A percentile compares a stretch with the other conserved stretches of the same genome.
phyloP scores from a whole-genome alignment of 192 early-diverging fungal genomes.

The Backusella tuberculispora region DNA sequence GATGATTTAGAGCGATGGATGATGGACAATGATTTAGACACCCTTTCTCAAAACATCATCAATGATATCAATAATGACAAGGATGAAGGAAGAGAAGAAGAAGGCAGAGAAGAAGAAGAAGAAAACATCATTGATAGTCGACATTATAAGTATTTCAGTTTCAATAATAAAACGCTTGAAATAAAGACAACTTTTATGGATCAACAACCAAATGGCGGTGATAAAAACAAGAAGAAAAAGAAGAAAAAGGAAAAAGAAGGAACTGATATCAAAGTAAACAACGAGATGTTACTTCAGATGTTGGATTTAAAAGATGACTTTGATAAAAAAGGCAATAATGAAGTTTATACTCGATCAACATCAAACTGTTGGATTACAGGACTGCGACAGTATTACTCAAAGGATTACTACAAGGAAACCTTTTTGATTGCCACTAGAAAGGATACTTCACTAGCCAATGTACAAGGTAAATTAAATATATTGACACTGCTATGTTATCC shows the following conservation, averaged over 20 bases:
- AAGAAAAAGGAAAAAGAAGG: not conserved
- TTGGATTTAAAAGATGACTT: conserved; percentile 60
- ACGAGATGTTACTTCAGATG: conserved; percentile 55
- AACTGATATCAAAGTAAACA: conserved; percentile 35
- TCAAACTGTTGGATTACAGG: conserved; percentile 61
- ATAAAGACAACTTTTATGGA: conserved; percentile 50
- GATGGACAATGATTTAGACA: conserved; percentile 25
- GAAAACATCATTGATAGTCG: not conserved
- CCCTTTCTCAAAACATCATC: conserved; percentile 2
- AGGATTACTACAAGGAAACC: conserved; percentile 47
- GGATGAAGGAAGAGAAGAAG: not conserved
- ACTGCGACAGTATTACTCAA: conserved; percentile 36
- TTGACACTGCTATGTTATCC: too few species aligned
- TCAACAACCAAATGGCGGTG: not conserved
- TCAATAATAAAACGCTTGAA: conserved; percentile 53
- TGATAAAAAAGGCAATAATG: conserved; percentile 49
- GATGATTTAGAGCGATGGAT: conserved; percentile 28
- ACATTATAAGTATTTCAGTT: conserved; percentile 39
- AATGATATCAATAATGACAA: conserved; percentile 19
- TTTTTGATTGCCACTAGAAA: conserved; percentile 61
- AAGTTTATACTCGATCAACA: conserved; percentile 57
- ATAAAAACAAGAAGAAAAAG: not conserved
- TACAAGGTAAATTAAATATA: conserved; percentile 49
- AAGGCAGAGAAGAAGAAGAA: not conserved
- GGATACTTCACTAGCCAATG: conserved; percentile 54